Conservation (phyloP, 1,139 yeast species). For the Magnusiomyces fungicola region DNA sequence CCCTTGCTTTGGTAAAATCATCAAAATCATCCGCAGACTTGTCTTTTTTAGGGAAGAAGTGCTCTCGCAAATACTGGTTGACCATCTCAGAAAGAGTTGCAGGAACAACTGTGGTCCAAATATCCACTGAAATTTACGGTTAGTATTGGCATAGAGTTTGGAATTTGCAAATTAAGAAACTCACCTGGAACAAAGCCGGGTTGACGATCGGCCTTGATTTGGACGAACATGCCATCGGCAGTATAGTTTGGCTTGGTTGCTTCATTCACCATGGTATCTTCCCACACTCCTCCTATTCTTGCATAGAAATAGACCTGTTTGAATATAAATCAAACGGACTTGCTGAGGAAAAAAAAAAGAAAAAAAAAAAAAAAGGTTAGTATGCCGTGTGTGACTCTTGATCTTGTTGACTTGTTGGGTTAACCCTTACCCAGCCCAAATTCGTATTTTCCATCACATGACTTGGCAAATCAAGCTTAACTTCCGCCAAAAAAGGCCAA, state of each 20-base stretch:
- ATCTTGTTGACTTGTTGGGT: too few species aligned
- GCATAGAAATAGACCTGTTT: too few species aligned
- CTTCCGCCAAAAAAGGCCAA: too few species aligned
- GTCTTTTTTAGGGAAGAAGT: too few species aligned
- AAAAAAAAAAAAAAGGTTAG: too few species aligned
- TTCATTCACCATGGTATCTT: not conserved
- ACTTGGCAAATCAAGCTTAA: too few species aligned
- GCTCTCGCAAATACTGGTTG: conserved; percentile 28
- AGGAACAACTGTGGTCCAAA: conserved; percentile 48
- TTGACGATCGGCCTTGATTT: not conserved
- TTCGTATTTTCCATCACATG: too few species aligned
- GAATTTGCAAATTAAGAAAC: not conserved
- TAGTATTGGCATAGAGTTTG: not conserved
- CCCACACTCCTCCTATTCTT: not conserved
- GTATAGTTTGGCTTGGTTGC: conserved; percentile 3
- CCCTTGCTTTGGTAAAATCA: not conserved
- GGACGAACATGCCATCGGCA: conserved; percentile 17
- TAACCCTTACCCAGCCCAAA: too few species aligned
- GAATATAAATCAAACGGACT: too few species aligned
- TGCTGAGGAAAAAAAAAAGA: too few species aligned
- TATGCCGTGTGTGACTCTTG: too few species aligned
- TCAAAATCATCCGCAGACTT: conserved; percentile 2
- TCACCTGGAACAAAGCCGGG: not conserved
- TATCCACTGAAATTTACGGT: conserved; percentile 4
- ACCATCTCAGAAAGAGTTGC: conserved; percentile 38